Base-by-base conservation (phyloP, 306 rosid genomes). In the Quercus suber region DNA sequence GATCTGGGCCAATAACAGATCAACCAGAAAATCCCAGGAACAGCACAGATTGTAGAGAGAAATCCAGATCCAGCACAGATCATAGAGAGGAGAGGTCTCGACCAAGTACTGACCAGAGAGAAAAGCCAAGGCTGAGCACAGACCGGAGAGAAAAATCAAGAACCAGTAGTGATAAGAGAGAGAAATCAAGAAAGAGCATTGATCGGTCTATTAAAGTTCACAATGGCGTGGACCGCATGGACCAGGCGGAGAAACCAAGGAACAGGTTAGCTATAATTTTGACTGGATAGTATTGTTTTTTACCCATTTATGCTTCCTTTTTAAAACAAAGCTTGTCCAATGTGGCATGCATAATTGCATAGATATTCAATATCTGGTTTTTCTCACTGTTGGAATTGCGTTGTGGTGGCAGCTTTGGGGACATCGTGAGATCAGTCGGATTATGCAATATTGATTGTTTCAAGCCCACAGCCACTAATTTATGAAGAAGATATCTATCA, bases 381-480 rank as follows among this genome's bases (percentile, higher is more conserved):
- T 71, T 60, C 87, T 91, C 69, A 90, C 76, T 12, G 58, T 33
- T 33, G 74, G 71, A 78, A 79, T 64, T 74, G 53, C 30, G 18
- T 83, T 76, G 56, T 80, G 84, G 30, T 84, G 84, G 91, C 97
- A 94, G 99, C 33, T 89, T 95, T 14, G 99, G 99, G 5, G 87
- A 81, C 77, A 95, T 95, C 89, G 94, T 95, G 82, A 92, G 96
- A 82, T 95, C 99, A 1, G 97, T 92, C 75, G 80, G 97, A 63
- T 90, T 95, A 58, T 91, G 97, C 98, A 92, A 92, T 72, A 95
- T 95, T 76, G 95, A 86, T 85, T 95, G 99, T 84, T 95, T 95
- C 88, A 91, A 84, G 87, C 97, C 97, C 53, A 85, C 90, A 0
- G 82, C 92, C 5, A 89, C 97, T 30, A 86, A 83, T 45, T 83